Evolutionary conservation across 23 red algal genomes (phyloP).

Genomic region (Chondrus crispus): DNA sequence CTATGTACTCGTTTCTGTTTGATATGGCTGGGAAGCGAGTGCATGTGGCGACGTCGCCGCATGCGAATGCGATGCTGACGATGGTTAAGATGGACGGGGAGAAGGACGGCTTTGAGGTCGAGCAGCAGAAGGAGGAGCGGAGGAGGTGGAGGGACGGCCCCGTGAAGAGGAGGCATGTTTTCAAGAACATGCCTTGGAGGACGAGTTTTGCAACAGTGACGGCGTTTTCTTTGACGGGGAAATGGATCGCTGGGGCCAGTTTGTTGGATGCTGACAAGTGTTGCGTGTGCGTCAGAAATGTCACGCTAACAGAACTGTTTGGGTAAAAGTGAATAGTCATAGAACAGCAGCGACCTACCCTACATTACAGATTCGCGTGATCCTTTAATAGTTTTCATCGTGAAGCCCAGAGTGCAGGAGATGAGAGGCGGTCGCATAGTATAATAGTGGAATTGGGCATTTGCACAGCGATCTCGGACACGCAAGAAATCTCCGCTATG

Average conservation of each 20-base stretch:
- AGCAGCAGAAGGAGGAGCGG: neutral
- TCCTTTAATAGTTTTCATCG: no score
- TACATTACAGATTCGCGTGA: no score
- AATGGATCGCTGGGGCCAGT: constrained; percentile 8
- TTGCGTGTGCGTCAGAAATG: constrained; percentile 41
- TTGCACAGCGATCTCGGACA: no score
- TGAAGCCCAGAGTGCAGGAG: no score
- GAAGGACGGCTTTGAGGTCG: neutral
- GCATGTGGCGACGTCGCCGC: constrained; percentile 11
- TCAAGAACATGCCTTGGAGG: constrained; percentile 42
- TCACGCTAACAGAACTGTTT: constrained; percentile 36
- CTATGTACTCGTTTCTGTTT: constrained; percentile 34
- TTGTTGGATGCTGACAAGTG: constrained; percentile 38
- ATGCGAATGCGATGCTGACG: neutral
- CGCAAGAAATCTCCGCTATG: no score
- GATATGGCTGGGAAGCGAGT: neutral
- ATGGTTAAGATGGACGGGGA: neutral
- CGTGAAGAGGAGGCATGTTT: neutral
- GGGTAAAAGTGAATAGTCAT: neutral
- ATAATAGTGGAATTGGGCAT: no score
- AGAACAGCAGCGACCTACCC: no score
- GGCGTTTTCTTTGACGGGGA: constrained; percentile 17
- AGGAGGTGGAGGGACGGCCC: neutral
- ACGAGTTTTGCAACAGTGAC: constrained; percentile 28
- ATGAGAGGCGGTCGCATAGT: no score